Evolutionary conservation across 768 basidiomycete genomes (phyloP).

Genomic region (Coprinellus micaceus): DNA sequence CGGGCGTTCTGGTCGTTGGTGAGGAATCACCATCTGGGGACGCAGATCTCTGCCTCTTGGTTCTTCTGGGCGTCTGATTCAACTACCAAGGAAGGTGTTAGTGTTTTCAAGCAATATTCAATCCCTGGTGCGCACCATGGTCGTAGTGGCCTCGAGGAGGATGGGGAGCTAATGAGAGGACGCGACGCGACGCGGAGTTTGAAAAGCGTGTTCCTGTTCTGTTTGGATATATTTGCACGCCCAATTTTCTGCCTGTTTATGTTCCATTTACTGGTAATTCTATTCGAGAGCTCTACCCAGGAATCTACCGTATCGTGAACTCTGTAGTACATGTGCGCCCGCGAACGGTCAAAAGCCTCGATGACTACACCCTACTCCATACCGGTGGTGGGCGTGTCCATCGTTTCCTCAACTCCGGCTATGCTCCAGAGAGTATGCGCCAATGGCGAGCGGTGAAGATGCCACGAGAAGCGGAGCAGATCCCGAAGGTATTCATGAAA

Average conservation of each 20-base stretch:
- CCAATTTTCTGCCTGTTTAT: not conserved
- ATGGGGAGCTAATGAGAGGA: constrained; percentile 20
- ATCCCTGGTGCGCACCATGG: constrained; percentile 34
- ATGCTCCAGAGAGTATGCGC: too few species aligned
- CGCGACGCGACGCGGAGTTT: constrained; percentile 52
- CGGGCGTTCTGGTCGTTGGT: constrained; percentile 38
- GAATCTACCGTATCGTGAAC: too few species aligned
- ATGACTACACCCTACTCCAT: too few species aligned
- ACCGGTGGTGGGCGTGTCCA: too few species aligned
- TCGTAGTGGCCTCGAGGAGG: constrained; percentile 14
- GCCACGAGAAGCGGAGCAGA: too few species aligned
- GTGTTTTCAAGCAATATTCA: too few species aligned
- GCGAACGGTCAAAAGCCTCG: too few species aligned
- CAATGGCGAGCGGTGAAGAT: too few species aligned
- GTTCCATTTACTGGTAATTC: not conserved
- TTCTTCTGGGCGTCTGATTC: constrained; percentile 44
- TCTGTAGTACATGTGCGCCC: too few species aligned
- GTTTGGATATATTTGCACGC: constrained; percentile 5
- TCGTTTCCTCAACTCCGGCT: too few species aligned
- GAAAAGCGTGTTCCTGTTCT: constrained; percentile 32
- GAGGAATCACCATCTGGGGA: constrained; percentile 48
- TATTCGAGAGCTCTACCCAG: too few species aligned
- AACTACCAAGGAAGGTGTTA: constrained; percentile 19
- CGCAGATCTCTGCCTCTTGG: constrained; percentile 61
- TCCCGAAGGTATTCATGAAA: too few species aligned